These are phyloP conservation scores for Ricinus communis DNA, from an alignment of 345 rosid genomes.

Conservation along the genomic window DNA sequence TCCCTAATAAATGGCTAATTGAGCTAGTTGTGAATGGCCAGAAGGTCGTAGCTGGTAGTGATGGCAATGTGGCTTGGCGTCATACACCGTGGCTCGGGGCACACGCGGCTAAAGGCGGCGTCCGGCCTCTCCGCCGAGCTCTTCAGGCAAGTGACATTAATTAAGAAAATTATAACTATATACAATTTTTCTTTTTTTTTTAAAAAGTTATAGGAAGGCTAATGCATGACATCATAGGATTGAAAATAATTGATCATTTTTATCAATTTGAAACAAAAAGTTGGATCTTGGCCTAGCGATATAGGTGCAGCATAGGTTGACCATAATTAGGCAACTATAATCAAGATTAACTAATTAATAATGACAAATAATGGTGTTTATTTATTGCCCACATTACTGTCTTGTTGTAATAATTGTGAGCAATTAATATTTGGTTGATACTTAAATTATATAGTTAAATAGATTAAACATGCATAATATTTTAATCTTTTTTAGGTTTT, in stretches of 20 bases:
- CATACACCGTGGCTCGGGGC: conserved; percentile 91
- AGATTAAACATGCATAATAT: too few relatives aligned
- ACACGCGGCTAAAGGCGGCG: conserved; percentile 82
- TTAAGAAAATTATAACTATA: background rate
- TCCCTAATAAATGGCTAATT: conserved; percentile 85
- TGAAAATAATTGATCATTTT: background rate
- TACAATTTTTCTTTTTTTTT: background rate
- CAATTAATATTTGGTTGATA: background rate
- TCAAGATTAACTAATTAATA: too few relatives aligned
- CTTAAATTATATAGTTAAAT: background rate
- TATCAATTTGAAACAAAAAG: background rate
- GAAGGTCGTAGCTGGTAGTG: conserved; percentile 84
- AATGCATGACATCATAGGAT: background rate
- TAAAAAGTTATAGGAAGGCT: background rate
- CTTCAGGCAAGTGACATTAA: conserved; percentile 79
- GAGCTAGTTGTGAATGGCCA: conserved; percentile 78
- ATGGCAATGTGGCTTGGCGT: conserved; percentile 88
- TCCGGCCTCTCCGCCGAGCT: conserved; percentile 88
- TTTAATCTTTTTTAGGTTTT: background rate
- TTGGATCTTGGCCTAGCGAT: background rate
- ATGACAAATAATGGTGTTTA: too few relatives aligned
- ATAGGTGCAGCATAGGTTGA: background rate
- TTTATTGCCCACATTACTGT: too few relatives aligned
- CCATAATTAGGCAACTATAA: background rate
- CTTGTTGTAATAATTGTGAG: background rate